Conservation (phyloP, 2,329 filamentous ascomycete genomes). For the Thielaviopsis punctulata region DNA sequence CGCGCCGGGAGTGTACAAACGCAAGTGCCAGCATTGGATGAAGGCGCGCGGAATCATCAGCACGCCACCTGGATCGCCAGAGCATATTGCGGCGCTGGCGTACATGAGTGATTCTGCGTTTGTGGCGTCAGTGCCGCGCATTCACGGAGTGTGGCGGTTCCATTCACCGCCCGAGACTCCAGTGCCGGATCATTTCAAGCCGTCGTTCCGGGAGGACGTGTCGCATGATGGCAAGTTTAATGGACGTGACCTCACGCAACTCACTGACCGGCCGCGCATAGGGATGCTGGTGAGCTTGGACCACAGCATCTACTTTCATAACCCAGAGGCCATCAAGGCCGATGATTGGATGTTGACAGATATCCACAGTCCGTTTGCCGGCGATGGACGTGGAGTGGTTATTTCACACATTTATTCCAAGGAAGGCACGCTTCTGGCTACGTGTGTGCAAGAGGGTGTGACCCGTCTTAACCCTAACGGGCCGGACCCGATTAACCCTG, state of each 20-base stretch:
- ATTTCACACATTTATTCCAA: constrained; percentile 54
- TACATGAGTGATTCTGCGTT: constrained; percentile 92
- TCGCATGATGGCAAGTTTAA: constrained; percentile 19
- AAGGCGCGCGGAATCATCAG: constrained; percentile 60
- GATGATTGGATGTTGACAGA: constrained; percentile 68
- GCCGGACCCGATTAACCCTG: constrained; percentile 8
- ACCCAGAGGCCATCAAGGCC: constrained; percentile 37
- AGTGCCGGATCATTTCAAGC: constrained; percentile 5
- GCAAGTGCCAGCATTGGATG: constrained; percentile 57
- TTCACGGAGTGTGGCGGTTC: constrained; percentile 67
- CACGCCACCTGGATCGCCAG: constrained; percentile 52
- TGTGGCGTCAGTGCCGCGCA: constrained; percentile 69
- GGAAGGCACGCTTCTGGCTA: constrained; percentile 59
- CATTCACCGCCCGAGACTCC: constrained; percentile 30
- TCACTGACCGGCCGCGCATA: constrained; percentile 36
- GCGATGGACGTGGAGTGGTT: constrained; percentile 60
- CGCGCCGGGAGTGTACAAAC: constrained; percentile 39
- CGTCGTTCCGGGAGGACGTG: constrained; percentile 4
- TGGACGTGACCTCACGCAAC: constrained; percentile 27
- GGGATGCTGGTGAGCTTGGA: constrained; percentile 80
- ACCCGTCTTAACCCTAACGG: constrained; percentile 8
- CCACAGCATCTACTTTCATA: constrained; percentile 54
- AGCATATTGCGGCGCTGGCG: constrained; percentile 73
- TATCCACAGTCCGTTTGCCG: constrained; percentile 67
- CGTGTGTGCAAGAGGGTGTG: constrained; percentile 56